Base-by-base conservation (phyloP, 345 rosid genomes). In the Dipteronia dyeriana region DNA sequence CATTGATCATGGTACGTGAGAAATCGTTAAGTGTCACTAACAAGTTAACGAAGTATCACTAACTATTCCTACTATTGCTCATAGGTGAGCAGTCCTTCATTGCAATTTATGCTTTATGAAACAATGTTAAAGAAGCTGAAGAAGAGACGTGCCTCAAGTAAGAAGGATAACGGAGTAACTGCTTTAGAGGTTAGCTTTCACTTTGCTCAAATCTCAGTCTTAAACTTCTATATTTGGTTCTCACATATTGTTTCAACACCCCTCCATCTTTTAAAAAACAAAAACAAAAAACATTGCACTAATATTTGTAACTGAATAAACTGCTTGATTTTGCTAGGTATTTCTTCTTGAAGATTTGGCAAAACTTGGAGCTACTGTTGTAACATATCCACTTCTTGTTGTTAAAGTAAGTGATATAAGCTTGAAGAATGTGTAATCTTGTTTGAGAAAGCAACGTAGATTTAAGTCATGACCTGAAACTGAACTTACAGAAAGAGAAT, bases 21-120 rank as follows among this genome's bases (percentile, higher is more conserved):
- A 81, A 64, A 34, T 34, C 6, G 38, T 34, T 4, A 34, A 34
- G 38, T 34, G 38, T 34, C 6, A 4, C 4, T 34, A 34, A 34
- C 38, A 34, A 34, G 4, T 0, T 83, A 81, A 39, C 61, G 57
- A 64, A 53, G 76, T 77, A 56, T 72, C 70, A 43, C 72, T 88
- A 71, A 87, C 82, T 83, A 47, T 66, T 83, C 78, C 13, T 76
- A 13, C 76, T 77, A 23, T 78, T 67, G 54, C 69, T 63, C 47
- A 34, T 82, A 96, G 99, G 99, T 96, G 7, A 92, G 99, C 87
- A 96, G 94, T 88, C 99, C 98, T 43, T 89, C 99, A 12, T 87
- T 96, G 65, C 99, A 96, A 83, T 96, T 96, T 79, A 96, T 94
- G 99, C 82, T 96, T 77, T 96, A 96, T 22, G 98, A 96, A 85